Evolutionary conservation across 2,329 filamentous ascomycete species (phyloP).

Genomic region (Monilinia polystroma): DNA sequence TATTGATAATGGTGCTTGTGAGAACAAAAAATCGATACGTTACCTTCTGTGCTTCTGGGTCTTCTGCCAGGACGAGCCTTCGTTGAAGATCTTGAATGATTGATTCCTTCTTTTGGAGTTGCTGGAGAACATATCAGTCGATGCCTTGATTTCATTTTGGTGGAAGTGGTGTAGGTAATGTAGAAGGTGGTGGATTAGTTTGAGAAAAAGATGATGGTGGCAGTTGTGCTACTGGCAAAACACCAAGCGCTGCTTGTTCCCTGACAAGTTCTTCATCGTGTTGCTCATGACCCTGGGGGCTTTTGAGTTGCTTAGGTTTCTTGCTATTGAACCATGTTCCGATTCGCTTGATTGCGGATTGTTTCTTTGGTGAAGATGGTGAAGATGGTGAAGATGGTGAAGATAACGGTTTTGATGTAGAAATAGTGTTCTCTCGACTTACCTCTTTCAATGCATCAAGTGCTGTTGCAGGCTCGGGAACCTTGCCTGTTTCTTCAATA

Average conservation of each 20-base stretch:
- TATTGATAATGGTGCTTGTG: constrained; percentile 20
- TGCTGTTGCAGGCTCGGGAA: constrained; percentile 38
- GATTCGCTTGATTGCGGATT: constrained; percentile 13
- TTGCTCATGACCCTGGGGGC: constrained; percentile 3
- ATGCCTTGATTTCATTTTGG: background rate
- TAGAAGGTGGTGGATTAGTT: constrained; percentile 11
- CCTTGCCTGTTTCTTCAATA: constrained; percentile 10
- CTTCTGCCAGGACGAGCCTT: constrained; percentile 35
- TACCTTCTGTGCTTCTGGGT: constrained; percentile 39
- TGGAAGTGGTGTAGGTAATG: background rate
- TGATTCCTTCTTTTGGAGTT: constrained; percentile 35
- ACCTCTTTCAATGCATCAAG: constrained; percentile 58
- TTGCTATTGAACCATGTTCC: constrained; percentile 5
- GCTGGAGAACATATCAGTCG: constrained; percentile 34
- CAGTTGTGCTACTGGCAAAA: constrained; percentile 21
- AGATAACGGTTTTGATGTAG: constrained; percentile 2
- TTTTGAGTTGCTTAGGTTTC: background rate
- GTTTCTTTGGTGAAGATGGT: constrained; percentile 17
- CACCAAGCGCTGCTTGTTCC: constrained; percentile 17
- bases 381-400: constrained; percentile 3
- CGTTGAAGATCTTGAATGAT: constrained; percentile 36
- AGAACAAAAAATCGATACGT: constrained; percentile 29
- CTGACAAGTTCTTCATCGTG: constrained; percentile 12
- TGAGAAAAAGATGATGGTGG: constrained; percentile 1
- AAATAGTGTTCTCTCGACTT: constrained; percentile 39